Conservation (phyloP, 1,284 basidiomycete species). For the Phenoliferia sp. region DNA sequence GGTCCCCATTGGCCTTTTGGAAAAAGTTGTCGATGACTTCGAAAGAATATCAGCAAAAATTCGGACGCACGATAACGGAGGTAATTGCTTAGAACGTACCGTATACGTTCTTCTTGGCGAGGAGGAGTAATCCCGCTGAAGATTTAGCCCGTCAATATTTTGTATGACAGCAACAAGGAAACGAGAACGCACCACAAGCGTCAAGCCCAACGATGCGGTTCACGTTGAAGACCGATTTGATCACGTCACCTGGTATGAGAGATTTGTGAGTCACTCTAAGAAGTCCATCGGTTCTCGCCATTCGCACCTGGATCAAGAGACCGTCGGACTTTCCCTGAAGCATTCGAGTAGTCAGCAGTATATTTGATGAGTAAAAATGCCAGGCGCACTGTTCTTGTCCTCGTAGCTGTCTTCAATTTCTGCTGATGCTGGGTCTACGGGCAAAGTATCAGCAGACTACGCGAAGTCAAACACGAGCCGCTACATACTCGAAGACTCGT, state of each 20-base stretch:
- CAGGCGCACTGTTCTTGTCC: constrained; percentile 60
- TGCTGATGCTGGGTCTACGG: background rate
- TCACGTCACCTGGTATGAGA: constrained; percentile 80
- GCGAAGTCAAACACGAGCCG: background rate
- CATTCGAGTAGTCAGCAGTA: background rate
- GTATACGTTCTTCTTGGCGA: constrained; percentile 78
- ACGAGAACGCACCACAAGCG: constrained; percentile 65
- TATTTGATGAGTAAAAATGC: background rate
- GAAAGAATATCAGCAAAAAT: background rate
- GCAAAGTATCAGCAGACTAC: background rate
- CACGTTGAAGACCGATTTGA: constrained; percentile 83
- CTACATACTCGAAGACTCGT: background rate
- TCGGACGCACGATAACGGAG: background rate
- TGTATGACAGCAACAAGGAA: background rate
- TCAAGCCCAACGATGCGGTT: constrained; percentile 81
- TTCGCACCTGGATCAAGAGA: background rate
- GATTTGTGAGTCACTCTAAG: no score
- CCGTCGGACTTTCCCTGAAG: background rate
- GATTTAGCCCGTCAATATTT: background rate
- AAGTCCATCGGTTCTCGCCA: constrained; percentile 31
- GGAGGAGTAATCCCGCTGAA: constrained; percentile 78
- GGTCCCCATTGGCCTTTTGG: constrained; percentile 77
- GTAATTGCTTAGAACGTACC: background rate
- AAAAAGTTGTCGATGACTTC: constrained; percentile 80
- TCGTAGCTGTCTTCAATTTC: constrained; percentile 44